A percentile compares a stretch with the other conserved stretches of the same genome.
Conservation (phyloP, 768 basidiomycete species). For the Leucocoprinus leucothites region DNA sequence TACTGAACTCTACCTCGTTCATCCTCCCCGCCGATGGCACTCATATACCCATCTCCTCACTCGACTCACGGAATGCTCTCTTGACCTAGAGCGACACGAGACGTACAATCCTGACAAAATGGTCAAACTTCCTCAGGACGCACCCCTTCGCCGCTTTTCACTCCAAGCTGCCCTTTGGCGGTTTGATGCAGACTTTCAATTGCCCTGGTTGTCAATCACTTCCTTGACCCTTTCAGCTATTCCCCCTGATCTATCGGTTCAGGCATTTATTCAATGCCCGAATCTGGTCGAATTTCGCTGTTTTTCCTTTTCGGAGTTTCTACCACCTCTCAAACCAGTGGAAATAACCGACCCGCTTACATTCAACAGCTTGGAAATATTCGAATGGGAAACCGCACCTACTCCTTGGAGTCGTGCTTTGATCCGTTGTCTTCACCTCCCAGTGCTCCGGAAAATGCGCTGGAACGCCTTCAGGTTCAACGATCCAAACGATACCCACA, state of each 20-base stretch:
- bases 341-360: neutral
- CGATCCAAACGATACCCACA: neutral
- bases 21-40: neutral
- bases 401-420: neutral
- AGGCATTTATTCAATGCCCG: neutral
- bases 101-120: neutral
- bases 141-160: neutral
- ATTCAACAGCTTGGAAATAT: neutral
- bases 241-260: neutral
- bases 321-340: neutral
- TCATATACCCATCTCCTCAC: neutral
- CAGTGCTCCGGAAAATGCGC: neutral
- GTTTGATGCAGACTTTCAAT: neutral
- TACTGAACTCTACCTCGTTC: neutral
- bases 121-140: neutral
- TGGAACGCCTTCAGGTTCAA: neutral
- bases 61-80: neutral
- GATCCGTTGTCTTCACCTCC: neutral
- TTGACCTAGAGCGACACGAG: neutral
- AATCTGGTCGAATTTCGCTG: neutral
- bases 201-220: neutral
- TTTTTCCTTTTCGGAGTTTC: neutral
- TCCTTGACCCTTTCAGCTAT: neutral
- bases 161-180: neutral
- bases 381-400: neutral